Conservation (phyloP, 140 eudicot species). For the Bidens hawaiensis region DNA sequence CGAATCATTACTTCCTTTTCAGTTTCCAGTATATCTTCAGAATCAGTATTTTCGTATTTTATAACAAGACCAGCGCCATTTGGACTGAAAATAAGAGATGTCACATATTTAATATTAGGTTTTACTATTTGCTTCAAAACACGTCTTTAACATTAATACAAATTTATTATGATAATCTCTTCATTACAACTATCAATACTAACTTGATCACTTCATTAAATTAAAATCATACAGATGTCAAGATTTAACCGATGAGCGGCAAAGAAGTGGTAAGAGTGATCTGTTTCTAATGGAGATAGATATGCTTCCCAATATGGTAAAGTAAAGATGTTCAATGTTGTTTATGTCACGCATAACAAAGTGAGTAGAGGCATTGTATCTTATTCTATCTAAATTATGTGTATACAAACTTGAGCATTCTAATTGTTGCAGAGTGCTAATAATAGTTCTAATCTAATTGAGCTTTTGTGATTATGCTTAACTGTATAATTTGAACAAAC, state of each 20-base stretch:
- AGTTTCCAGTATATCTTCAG: conserved; percentile 34
- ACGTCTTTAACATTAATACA: no score
- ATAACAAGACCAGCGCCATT: conserved; percentile 43
- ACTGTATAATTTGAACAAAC: no score
- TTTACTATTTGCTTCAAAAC: not conserved
- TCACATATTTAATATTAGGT: not conserved
- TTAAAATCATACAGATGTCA: conserved; percentile 5
- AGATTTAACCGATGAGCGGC: not conserved
- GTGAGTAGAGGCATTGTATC: not conserved
- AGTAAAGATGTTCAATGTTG: not conserved
- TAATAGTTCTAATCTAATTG: not conserved
- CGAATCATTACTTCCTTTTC: conserved; percentile 45
- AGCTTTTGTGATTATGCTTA: not conserved
- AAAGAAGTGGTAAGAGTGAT: not conserved
- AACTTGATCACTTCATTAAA: not conserved
- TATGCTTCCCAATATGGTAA: conserved; percentile 4
- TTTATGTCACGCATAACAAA: not conserved
- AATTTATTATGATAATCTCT: not conserved
- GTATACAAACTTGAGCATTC: not conserved
- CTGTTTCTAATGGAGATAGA: not conserved
- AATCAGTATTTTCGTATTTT: conserved; percentile 25
- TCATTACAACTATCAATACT: not conserved
- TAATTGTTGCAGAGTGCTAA: not conserved
- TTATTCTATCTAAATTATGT: not conserved
- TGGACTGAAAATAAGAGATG: conserved; percentile 41